A percentile compares a stretch with the other conserved stretches of the same genome.
These are phyloP conservation scores for Coniochaeta prunicola DNA, from an alignment of 2,329 filamentous ascomycete genomes.

Conservation along the genomic window DNA sequence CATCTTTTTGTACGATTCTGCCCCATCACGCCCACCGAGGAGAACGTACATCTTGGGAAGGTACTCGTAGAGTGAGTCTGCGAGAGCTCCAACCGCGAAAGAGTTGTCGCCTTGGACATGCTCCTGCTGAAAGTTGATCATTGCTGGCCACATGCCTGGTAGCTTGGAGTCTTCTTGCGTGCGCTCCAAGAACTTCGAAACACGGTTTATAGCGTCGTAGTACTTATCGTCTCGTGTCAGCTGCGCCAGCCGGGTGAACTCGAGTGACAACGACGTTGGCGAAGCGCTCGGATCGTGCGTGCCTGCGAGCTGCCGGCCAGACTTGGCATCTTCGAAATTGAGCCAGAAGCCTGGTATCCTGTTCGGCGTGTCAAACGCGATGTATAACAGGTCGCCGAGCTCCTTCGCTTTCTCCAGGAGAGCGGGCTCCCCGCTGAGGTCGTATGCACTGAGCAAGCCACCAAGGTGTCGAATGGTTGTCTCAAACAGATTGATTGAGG, in stretches of 20 bases:
- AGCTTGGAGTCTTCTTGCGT: conserved; percentile 63
- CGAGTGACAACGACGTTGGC: conserved; percentile 55
- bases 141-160: conserved; percentile 69
- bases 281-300: conserved; percentile 25
- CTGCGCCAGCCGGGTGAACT: conserved; percentile 65
- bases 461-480: conserved; percentile 40
- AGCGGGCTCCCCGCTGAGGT: conserved; percentile 31
- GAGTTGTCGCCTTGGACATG: conserved; percentile 40
- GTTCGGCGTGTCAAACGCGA: conserved; percentile 41
- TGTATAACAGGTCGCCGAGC: conserved; percentile 39
- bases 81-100: conserved; percentile 12
- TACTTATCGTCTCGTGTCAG: conserved; percentile 62
- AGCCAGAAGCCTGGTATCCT: conserved; percentile 46
- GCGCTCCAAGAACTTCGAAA: conserved; percentile 62
- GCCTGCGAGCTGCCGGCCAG: conserved; percentile 24
- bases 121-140: conserved; percentile 50
- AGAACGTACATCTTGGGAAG: conserved; percentile 57
- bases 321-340: conserved; percentile 38
- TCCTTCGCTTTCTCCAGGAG: conserved; percentile 36
- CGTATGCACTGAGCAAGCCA: conserved; percentile 36
- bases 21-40: conserved; percentile 51
- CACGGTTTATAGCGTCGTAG: conserved; percentile 67
- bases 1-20: conserved; percentile 55
- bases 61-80: conserved; percentile 53
- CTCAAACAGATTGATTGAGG: conserved; percentile 35